A percentile compares a stretch with the other conserved stretches of the same genome.
phyloP scores from a whole-genome alignment of 495 filamentous ascomycete genomes.

The Xylaria acuta region DNA sequence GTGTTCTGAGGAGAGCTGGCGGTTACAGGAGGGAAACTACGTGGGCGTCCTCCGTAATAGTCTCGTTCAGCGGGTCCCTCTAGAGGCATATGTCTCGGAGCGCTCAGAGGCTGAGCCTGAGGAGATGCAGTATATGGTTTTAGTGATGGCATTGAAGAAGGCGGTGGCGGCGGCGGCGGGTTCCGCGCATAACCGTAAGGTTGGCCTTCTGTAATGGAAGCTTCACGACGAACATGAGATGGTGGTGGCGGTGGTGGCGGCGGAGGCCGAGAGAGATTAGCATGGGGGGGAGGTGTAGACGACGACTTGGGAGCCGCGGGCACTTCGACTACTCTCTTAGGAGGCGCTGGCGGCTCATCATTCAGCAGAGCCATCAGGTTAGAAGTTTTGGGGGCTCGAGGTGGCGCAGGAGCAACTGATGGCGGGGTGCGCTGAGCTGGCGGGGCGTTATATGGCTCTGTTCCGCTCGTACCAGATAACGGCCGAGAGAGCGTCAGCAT shows the following conservation, averaged over 20 bases:
- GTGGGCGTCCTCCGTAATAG: constrained; percentile 47
- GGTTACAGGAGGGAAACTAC: constrained; percentile 41
- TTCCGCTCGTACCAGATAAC: constrained; percentile 38
- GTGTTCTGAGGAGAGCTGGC: constrained; percentile 47
- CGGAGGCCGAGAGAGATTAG: constrained; percentile 45
- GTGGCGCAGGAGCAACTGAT: constrained; percentile 35
- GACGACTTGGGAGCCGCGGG: constrained; percentile 42
- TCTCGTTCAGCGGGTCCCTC: constrained; percentile 47
- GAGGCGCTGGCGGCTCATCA: constrained; percentile 51
- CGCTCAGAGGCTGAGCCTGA: constrained; percentile 45
- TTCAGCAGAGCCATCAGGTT: constrained; percentile 59
- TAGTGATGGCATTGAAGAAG: constrained; percentile 53
- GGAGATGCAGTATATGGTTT: constrained; percentile 56
- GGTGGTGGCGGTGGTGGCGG: constrained; percentile 44
- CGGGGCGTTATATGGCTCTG: constrained; percentile 47
- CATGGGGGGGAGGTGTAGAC: constrained; percentile 53
- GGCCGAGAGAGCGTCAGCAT: constrained; percentile 43
- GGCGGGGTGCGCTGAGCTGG: constrained; percentile 44
- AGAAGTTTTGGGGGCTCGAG: constrained; percentile 51
- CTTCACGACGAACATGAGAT: constrained; percentile 45
- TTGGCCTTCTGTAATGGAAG: constrained; percentile 35
- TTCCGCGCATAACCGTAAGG: constrained; percentile 48
- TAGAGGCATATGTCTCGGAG: constrained; percentile 44
- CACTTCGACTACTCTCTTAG: constrained; percentile 51
- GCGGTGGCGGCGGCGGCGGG: constrained; percentile 36